Evolutionary conservation across 1,284 basidiomycete genomes (phyloP).

Genomic region (Ceraceosorus guamensis): DNA sequence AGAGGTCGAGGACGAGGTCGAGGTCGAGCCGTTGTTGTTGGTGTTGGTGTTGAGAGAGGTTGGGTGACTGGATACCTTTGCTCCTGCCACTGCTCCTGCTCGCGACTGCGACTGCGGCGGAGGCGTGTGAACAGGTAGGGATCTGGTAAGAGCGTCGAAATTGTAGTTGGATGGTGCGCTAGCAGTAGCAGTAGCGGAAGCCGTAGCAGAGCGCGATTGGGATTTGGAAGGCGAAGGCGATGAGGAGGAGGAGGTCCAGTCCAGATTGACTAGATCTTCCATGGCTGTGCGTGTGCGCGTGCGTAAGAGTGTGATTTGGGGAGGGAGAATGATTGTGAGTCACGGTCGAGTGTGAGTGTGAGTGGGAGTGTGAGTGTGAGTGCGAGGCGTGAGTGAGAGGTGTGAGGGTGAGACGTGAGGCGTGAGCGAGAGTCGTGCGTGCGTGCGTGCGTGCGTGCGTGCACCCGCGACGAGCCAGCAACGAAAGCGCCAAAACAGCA

Average conservation of each 20-base stretch:
- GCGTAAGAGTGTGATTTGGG: too few relatives aligned
- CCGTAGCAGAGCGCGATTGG: slow-evolving; percentile 4
- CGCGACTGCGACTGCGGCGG: slow-evolving; percentile 8
- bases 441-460: too few relatives aligned
- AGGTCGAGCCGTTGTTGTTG: background rate
- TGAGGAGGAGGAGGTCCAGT: slow-evolving; percentile 19
- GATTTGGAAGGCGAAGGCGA: slow-evolving; percentile 5
- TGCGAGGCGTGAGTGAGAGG: too few relatives aligned
- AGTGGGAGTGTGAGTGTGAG: too few relatives aligned
- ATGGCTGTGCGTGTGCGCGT: slow-evolving; percentile 11
- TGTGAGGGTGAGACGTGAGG: too few relatives aligned
- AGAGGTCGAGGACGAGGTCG: background rate
- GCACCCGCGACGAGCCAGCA: too few relatives aligned
- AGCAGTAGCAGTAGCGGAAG: slow-evolving; percentile 5
- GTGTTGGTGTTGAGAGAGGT: background rate
- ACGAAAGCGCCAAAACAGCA: too few relatives aligned
- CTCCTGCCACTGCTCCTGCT: slow-evolving; percentile 10
- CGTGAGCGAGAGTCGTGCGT: too few relatives aligned
- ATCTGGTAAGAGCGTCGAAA: slow-evolving; percentile 27
- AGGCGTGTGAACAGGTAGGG: slow-evolving; percentile 14
- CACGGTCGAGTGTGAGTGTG: too few relatives aligned
- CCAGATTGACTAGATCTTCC: slow-evolving; percentile 45
- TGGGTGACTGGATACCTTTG: slow-evolving; percentile 27
- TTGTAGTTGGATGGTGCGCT: slow-evolving; percentile 15
- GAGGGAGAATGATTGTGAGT: too few relatives aligned